phyloP scores from a whole-genome alignment of 345 rosid genomes.

The Salix arbutifolia region DNA sequence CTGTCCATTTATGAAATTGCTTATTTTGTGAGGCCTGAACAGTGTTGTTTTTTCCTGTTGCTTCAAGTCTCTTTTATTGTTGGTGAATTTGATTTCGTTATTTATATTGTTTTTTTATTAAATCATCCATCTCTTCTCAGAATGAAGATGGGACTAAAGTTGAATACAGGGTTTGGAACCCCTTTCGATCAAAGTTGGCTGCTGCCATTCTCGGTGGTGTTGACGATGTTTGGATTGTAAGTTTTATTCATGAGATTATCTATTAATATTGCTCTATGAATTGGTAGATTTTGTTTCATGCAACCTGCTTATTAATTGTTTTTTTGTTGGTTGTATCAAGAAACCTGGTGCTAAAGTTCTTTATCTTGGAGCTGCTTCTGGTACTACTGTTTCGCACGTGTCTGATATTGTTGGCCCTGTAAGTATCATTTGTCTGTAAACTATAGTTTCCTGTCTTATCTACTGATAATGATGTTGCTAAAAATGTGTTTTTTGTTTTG shows the following conservation, averaged over 20 bases:
- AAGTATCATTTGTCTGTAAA: constrained; percentile 17
- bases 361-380: constrained; percentile 98
- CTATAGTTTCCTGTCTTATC: neutral
- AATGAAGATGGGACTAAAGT: constrained; percentile 89
- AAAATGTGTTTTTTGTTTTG: neutral
- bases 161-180: constrained; percentile 96
- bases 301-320: neutral
- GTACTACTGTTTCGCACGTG: constrained; percentile 98
- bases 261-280: no score
- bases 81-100: neutral
- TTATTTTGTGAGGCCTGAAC: neutral
- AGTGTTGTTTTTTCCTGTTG: neutral
- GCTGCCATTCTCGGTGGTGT: constrained; percentile 99
- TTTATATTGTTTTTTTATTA: neutral
- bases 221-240: constrained; percentile 90
- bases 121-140: constrained; percentile 19
- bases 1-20: neutral
- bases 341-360: constrained; percentile 96
- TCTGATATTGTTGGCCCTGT: constrained; percentile 97
- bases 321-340: constrained; percentile 23
- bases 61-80: neutral
- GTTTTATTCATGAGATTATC: constrained; percentile 8
- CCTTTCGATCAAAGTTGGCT: constrained; percentile 93
- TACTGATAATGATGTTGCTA: neutral
- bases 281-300: neutral